phyloP scores from a whole-genome alignment of 768 basidiomycete species.

The Mrakia frigida region DNA sequence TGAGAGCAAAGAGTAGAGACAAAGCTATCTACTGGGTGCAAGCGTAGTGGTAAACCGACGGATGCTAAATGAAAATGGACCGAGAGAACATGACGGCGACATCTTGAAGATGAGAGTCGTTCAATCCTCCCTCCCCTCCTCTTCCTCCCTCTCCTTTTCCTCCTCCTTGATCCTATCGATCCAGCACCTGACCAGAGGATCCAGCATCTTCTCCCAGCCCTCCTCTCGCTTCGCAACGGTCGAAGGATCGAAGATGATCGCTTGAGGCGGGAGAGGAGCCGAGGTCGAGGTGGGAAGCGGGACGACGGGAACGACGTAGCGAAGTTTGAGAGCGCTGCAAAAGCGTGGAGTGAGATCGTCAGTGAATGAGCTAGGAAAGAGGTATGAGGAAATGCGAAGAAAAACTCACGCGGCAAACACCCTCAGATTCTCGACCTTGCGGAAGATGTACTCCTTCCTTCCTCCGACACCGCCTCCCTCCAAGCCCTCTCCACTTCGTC shows the following conservation, averaged over 20 bases:
- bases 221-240: constrained; percentile 65
- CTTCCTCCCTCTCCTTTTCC: constrained; percentile 37
- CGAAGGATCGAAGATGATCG: constrained; percentile 65
- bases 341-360: background rate
- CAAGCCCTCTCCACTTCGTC: constrained; percentile 35
- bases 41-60: too few relatives aligned
- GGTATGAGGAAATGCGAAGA: background rate
- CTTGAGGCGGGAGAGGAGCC: constrained; percentile 42
- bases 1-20: too few relatives aligned
- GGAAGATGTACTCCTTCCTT: constrained; percentile 70
- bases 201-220: constrained; percentile 79
- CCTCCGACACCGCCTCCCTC: constrained; percentile 48
- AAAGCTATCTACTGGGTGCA: too few relatives aligned
- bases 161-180: constrained; percentile 63
- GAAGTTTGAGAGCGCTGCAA: constrained; percentile 65
- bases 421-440: constrained; percentile 76
- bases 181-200: constrained; percentile 61
- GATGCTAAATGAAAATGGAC: too few relatives aligned
- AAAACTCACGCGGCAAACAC: constrained; percentile 75
- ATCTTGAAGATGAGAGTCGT: too few relatives aligned
- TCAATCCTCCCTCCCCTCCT: background rate
- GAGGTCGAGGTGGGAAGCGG: constrained; percentile 46
- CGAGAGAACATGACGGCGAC: too few relatives aligned
- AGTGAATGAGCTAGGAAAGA: background rate
- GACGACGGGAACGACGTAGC: constrained; percentile 68